phyloP scores from a whole-genome alignment of 257 asterid species.

The Petrea volubilis region DNA sequence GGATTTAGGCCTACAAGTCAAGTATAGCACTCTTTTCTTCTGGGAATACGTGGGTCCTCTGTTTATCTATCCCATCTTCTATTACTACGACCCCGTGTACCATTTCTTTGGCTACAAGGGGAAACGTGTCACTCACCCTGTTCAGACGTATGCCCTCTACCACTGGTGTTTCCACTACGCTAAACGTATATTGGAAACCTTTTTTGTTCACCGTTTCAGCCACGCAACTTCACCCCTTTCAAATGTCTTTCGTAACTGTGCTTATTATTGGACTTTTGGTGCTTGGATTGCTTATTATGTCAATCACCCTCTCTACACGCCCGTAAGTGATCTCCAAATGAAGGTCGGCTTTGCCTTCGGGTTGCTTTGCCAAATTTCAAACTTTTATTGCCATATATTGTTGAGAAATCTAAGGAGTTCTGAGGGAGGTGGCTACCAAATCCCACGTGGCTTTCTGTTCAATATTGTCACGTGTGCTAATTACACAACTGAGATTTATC shows the following conservation, averaged over 20 bases:
- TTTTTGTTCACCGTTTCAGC: constrained; percentile 95
- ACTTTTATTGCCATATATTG: constrained; percentile 88
- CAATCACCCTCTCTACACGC: constrained; percentile 92
- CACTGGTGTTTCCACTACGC: constrained; percentile 96
- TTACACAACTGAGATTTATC: constrained; percentile 95
- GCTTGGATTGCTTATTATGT: constrained; percentile 80
- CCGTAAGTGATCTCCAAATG: constrained; percentile 85
- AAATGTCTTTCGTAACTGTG: constrained; percentile 91
- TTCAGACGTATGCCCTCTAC: constrained; percentile 86
- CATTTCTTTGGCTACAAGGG: constrained; percentile 67
- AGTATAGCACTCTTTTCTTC: constrained; percentile 90
- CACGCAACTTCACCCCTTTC: constrained; percentile 97
- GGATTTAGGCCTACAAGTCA: constrained; percentile 93
- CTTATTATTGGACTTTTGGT: constrained; percentile 96
- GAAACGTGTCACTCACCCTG: constrained; percentile 69
- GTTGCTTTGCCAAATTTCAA: constrained; percentile 77
- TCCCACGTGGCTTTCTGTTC: constrained; percentile 88
- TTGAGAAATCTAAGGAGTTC: constrained; percentile 84
- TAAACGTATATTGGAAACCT: constrained; percentile 90
- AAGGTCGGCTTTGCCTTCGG: constrained; percentile 86
- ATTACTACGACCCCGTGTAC: constrained; percentile 61
- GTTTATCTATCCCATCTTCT: constrained; percentile 78
- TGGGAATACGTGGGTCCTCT: constrained; percentile 93
- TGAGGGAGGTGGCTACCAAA: constrained; percentile 82
- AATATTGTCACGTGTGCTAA: constrained; percentile 94